Evolutionary conservation across 768 basidiomycete genomes (phyloP), one percentile per base, ranked within the genome.

Genomic region (Hirschioporus abietinus): DNA sequence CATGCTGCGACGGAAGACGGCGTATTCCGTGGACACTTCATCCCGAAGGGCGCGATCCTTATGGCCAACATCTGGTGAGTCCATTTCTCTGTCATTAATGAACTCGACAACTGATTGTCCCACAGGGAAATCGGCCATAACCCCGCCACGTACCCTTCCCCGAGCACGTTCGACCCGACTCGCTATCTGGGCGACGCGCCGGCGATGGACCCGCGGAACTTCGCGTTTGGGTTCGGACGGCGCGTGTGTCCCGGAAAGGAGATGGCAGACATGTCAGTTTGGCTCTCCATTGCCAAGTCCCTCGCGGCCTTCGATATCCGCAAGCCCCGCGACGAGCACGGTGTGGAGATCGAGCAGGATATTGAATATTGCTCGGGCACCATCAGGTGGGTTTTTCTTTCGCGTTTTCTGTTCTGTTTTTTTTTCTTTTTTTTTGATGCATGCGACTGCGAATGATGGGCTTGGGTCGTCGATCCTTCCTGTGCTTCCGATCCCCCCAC

Each of bases 41-140:
- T 75, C 42, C 73, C 74, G 7, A 67, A 65, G 62, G 72, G 72
- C 9, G 68, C 71, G 12, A 67, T 72, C 63, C 63, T 73, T 42
- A 42, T 72, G 26, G 68, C 60, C 20, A 73, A 74, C 64, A 60
- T 69, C 23, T 74, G 71, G 74, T 72, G 63, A 15, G 68, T 30
- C 2, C 30, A 3, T 8, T 8, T 2, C 30, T 30, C 30, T 30
- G 4, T 30, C n/a, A n/a, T n/a, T n/a, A n/a, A n/a, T n/a, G n/a
- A n/a, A n/a, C n/a, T n/a, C n/a, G n/a, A n/a, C n/a, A n/a, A n/a
- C n/a, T n/a, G n/a, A n/a, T n/a, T n/a, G n/a, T n/a, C n/a, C 8
- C 30, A 30, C 30, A 30, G 30, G 42, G 6, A 52, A 20, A 52
- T 52, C 42, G 42, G 6, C 42, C 42, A 52, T 10, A 52, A 52